phyloP scores from a whole-genome alignment of 345 rosid genomes.

The Pistacia vera region DNA sequence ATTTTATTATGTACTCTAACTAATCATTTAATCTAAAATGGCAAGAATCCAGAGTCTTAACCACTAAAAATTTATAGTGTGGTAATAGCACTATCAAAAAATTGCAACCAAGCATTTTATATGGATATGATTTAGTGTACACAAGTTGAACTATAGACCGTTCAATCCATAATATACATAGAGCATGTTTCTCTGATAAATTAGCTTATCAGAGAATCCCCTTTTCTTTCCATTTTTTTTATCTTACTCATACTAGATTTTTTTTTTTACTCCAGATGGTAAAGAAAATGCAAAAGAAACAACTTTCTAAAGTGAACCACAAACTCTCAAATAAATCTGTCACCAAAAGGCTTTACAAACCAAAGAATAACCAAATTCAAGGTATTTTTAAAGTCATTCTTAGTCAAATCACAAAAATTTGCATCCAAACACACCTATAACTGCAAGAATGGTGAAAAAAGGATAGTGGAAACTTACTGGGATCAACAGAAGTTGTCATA shows the following conservation, averaged over 20 bases:
- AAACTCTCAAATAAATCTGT: not conserved
- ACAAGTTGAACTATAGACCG: not conserved
- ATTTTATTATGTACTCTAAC: not conserved
- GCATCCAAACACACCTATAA: not conserved
- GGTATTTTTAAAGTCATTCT: not conserved
- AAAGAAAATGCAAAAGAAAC: not conserved
- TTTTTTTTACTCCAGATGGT: not conserved
- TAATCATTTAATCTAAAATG: not conserved
- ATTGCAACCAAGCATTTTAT: not conserved
- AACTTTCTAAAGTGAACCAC: not conserved
- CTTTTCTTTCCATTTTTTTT: not conserved
- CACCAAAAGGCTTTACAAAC: not conserved
- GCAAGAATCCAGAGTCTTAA: not conserved
- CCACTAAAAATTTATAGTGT: not conserved
- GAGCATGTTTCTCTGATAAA: not conserved
- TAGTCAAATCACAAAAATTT: not conserved
- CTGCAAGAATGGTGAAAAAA: slow-evolving; percentile 13
- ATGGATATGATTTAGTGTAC: not conserved
- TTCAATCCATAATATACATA: not conserved
- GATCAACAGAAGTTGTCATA: slow-evolving; percentile 55
- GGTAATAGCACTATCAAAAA: not conserved
- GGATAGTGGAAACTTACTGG: slow-evolving; percentile 57
- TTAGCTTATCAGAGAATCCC: not conserved
- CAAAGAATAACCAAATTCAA: no score
- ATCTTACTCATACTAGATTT: not conserved